A percentile compares a stretch with the other conserved stretches of the same genome.
These are phyloP conservation scores for Phylloporus sp. DNA, from an alignment of 1,284 basidiomycete species.

Conservation along the genomic window DNA sequence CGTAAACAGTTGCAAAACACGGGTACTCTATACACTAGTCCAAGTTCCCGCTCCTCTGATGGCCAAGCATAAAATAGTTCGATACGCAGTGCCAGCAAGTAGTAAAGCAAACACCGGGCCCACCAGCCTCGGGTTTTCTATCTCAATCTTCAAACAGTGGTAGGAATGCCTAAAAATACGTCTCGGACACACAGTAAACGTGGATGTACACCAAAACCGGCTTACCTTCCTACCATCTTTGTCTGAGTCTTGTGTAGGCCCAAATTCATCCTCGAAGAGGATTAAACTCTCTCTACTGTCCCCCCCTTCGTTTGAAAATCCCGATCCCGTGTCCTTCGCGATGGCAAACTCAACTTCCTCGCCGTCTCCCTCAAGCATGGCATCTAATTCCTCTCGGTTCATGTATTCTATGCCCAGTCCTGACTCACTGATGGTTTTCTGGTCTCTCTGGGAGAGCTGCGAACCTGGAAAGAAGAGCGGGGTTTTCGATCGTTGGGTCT, in stretches of 20 bases:
- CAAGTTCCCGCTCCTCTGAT: too few relatives aligned
- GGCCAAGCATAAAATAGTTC: too few relatives aligned
- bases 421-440: slow-evolving; percentile 54
- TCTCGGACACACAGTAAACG: slow-evolving; percentile 1
- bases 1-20: neutral
- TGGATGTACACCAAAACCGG: neutral
- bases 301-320: slow-evolving; percentile 3
- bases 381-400: slow-evolving; percentile 61
- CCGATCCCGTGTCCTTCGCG: slow-evolving; percentile 11
- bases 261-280: slow-evolving; percentile 50
- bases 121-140: neutral
- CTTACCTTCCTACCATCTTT: slow-evolving; percentile 41
- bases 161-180: slow-evolving; percentile 50
- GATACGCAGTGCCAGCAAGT: neutral
- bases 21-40: too few relatives aligned
- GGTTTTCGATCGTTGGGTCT: slow-evolving; percentile 38
- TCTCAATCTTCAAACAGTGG: slow-evolving; percentile 69
- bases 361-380: slow-evolving; percentile 67
- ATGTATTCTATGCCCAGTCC: slow-evolving; percentile 69
- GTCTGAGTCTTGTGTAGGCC: slow-evolving; percentile 52
- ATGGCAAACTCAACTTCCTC: slow-evolving; percentile 59
- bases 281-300: slow-evolving; percentile 38
- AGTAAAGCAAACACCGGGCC: neutral
- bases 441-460: slow-evolving; percentile 59
- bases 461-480: slow-evolving; percentile 69